phyloP scores from a whole-genome alignment of 805 yeast genomes.

The Yamadazyma ubonensis region DNA sequence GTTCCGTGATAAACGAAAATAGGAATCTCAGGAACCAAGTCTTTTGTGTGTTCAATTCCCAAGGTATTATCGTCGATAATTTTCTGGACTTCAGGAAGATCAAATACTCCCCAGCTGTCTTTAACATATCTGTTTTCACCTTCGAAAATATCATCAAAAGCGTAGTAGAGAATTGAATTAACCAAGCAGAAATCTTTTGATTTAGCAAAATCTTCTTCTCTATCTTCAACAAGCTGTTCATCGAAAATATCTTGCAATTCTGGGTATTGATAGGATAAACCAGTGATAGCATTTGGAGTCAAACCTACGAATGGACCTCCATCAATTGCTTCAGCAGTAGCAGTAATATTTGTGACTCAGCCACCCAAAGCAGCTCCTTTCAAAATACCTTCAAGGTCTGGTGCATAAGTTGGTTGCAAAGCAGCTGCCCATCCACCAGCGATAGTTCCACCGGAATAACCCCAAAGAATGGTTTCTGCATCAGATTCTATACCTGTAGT shows the following conservation, averaged over 20 bases:
- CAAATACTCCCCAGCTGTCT: conserved; percentile 16
- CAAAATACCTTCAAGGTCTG: conserved; percentile 22
- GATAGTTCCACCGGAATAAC: conserved; percentile 37
- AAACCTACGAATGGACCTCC: conserved; percentile 29
- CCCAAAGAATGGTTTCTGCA: conserved; percentile 26
- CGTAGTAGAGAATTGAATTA: conserved; percentile 11
- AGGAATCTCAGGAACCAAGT: conserved; percentile 23
- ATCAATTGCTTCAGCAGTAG: conserved; percentile 22
- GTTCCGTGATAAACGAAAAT: conserved; percentile 24
- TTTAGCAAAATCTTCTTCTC: conserved; percentile 1
- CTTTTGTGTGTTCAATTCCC: conserved; percentile 15
- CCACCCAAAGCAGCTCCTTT: conserved; percentile 36
- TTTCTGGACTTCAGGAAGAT: conserved; percentile 13
- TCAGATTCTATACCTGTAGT: conserved; percentile 18
- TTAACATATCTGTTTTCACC: conserved; percentile 12
- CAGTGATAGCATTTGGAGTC: conserved; percentile 24
- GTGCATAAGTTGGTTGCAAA: conserved; percentile 33
- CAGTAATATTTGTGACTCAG: conserved; percentile 29
- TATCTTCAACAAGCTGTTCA: conserved; percentile 1
- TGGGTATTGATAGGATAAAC: conserved; percentile 31
- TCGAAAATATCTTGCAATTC: conserved; percentile 9
- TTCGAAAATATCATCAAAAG: conserved; percentile 8
- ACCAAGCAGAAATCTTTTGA: conserved; percentile 9
- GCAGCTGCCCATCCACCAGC: conserved; percentile 38
- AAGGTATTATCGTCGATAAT: conserved; percentile 24